phyloP scores from a whole-genome alignment of 75 land plant genomes.

The Ceratopteris richardii region DNA sequence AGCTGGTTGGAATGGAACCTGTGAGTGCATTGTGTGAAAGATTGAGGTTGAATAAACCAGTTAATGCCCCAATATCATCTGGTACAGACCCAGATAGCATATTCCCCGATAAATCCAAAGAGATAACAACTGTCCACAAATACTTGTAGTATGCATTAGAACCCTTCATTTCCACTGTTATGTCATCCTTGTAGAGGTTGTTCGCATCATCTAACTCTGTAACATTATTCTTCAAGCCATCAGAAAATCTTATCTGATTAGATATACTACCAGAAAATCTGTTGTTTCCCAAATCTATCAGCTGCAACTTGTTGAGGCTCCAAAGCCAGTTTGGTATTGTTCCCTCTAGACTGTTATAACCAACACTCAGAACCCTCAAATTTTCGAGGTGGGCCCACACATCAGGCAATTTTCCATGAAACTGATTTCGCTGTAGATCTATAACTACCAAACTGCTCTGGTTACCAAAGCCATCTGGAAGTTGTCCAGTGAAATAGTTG shows the following conservation, averaged over 20 bases:
- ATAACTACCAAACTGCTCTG: constrained; percentile 3
- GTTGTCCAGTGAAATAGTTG: constrained; percentile 6
- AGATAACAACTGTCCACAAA: constrained; percentile 4
- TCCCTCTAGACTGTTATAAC: constrained; percentile 11
- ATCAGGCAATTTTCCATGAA: constrained; percentile 14
- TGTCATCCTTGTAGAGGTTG: neutral
- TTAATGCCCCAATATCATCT: neutral
- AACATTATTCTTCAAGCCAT: neutral
- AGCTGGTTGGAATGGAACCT: constrained; percentile 8
- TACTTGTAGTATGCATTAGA: neutral
- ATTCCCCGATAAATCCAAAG: constrained; percentile 6
- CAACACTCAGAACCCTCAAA: constrained; percentile 5
- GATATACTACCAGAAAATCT: constrained; percentile 15
- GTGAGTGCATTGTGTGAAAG: constrained; percentile 5
- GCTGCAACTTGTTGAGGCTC: neutral
- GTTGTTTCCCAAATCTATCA: constrained; percentile 7
- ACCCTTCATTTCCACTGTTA: neutral
- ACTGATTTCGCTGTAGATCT: constrained; percentile 9
- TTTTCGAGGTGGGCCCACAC: constrained; percentile 6
- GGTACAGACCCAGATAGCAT: constrained; percentile 5
- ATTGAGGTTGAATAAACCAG: neutral
- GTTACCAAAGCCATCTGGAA: constrained; percentile 7
- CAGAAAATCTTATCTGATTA: neutral
- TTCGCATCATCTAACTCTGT: neutral
- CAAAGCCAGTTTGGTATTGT: neutral